A percentile compares a stretch with the other conserved stretches of the same genome.
Conservation (phyloP, 768 basidiomycete species). For the Phanerochaete sordida region DNA sequence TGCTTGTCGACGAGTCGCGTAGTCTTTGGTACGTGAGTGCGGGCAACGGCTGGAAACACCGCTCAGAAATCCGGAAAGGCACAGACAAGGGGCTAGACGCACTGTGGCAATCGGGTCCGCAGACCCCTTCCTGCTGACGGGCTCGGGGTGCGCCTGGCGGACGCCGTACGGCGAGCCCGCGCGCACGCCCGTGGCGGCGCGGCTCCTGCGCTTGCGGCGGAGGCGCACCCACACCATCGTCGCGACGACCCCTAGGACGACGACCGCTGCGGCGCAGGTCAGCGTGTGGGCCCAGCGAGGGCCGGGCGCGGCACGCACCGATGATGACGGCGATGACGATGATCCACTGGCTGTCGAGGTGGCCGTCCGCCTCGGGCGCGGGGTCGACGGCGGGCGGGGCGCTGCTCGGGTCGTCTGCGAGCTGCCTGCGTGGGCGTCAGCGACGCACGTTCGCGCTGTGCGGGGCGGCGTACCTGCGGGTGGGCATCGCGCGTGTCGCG, state of each 20-base stretch:
- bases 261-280: background rate
- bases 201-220: slow-evolving; percentile 3
- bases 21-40: background rate
- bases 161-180: background rate
- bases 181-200: background rate
- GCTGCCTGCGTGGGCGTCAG: background rate
- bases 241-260: slow-evolving; percentile 3
- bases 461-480: background rate
- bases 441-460: background rate
- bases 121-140: background rate
- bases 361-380: background rate
- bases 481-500: background rate
- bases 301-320: slow-evolving; percentile 7
- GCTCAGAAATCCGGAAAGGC: too few species aligned
- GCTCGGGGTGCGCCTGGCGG: background rate
- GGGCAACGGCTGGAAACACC: background rate
- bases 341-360: slow-evolving; percentile 8
- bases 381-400: background rate
- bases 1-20: background rate
- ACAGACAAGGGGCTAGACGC: background rate
- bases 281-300: background rate
- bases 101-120: background rate
- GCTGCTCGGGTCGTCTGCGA: background rate
- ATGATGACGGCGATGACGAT: slow-evolving; percentile 16
- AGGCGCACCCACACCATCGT: slow-evolving; percentile 3